A percentile compares a stretch with the other conserved stretches of the same genome.
Evolutionary conservation across 768 basidiomycete species (phyloP).

Genomic region (Boletus insuetus): DNA sequence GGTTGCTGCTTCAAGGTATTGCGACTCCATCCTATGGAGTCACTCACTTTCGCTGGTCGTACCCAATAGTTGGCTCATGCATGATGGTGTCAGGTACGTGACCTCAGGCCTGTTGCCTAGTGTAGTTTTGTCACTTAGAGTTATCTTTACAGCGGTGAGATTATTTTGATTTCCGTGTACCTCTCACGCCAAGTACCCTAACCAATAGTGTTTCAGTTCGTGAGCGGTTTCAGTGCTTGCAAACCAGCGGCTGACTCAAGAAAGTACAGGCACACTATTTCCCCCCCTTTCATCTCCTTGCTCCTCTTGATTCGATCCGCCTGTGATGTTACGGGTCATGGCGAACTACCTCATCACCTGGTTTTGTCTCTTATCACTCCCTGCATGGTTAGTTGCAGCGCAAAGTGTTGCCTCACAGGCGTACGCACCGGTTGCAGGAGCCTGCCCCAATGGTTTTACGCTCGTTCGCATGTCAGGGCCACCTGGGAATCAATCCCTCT

Average conservation of each 20-base stretch:
- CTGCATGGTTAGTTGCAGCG: constrained; percentile 11
- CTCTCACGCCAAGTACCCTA: too few species aligned
- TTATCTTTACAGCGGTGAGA: too few species aligned
- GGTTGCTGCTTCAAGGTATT: too few species aligned
- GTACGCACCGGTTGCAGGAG: constrained; percentile 20
- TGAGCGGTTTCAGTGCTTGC: neutral
- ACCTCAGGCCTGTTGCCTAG: too few species aligned
- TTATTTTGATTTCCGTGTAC: too few species aligned
- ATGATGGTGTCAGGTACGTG: too few species aligned
- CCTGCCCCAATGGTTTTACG: constrained; percentile 23
- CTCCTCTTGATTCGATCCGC: neutral
- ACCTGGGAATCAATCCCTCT: constrained; percentile 33
- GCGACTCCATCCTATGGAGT: too few species aligned
- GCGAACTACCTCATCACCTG: neutral
- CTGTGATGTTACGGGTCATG: neutral
- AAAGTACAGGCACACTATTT: neutral
- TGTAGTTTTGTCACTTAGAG: too few species aligned
- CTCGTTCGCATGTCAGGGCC: constrained; percentile 31
- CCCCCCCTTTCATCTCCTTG: neutral
- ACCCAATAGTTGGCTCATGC: too few species aligned
- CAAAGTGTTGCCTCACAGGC: constrained; percentile 26
- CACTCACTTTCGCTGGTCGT: too few species aligned
- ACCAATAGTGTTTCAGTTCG: too few species aligned
- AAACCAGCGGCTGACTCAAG: neutral
- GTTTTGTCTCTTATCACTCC: constrained; percentile 9